Evolutionary conservation across 2,329 filamentous ascomycete genomes (phyloP).

Genomic region (Monosporascus sp.): DNA sequence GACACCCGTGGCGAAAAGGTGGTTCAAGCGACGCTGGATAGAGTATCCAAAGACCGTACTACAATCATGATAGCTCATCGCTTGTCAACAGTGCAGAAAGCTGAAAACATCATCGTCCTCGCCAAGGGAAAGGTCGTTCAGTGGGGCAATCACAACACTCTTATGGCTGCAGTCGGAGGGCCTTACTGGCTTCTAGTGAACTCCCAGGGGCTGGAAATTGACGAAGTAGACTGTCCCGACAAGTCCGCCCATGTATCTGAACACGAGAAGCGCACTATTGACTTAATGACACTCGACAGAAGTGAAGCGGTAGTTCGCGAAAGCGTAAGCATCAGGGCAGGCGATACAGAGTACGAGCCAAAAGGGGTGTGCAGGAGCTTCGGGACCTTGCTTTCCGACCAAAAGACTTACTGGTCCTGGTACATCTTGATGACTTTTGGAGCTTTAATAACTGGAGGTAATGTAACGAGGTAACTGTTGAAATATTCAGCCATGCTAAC

Average conservation of each 20-base stretch:
- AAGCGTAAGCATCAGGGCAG: conserved; percentile 7
- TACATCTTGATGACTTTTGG: conserved; percentile 24
- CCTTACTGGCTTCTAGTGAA: conserved; percentile 64
- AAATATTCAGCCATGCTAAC: background rate
- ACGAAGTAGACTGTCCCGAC: conserved; percentile 33
- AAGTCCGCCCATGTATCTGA: conserved; percentile 24
- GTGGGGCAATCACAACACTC: conserved; percentile 67
- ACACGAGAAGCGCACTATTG: conserved; percentile 32
- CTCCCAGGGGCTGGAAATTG: conserved; percentile 52
- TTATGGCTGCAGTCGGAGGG: conserved; percentile 55
- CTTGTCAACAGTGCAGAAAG: conserved; percentile 47
- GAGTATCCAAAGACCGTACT: conserved; percentile 53
- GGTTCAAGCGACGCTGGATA: conserved; percentile 51
- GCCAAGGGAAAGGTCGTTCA: conserved; percentile 63
- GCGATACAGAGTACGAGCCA: conserved; percentile 9
- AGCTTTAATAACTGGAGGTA: conserved; percentile 30
- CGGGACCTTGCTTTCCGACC: conserved; percentile 21
- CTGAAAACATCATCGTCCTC: conserved; percentile 37
- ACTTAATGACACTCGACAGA: conserved; percentile 37
- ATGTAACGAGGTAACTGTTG: conserved; percentile 1
- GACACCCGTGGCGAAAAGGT: conserved; percentile 40
- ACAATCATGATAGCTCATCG: conserved; percentile 63
- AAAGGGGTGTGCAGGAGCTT: conserved; percentile 23
- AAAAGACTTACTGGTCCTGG: conserved; percentile 22
- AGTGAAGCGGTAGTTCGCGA: conserved; percentile 24